Base-by-base conservation (phyloP, 306 rosid genomes). In the Carpinus viminea region DNA sequence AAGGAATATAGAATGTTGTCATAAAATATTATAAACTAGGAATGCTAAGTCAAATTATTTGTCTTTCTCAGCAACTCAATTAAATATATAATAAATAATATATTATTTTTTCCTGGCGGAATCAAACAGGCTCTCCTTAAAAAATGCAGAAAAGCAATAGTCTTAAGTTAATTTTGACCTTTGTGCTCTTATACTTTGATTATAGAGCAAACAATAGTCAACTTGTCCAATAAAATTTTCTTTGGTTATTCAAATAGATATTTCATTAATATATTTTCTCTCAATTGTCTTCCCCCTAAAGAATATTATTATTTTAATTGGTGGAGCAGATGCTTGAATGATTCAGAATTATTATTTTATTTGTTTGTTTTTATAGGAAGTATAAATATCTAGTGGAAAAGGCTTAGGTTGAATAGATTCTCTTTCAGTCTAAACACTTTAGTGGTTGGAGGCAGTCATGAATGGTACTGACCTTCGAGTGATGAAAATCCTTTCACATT, bases 361-460 rank as follows among this genome's bases (percentile, higher is more conserved):
- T 31, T 31, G 3, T 31, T 31, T 31, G 2, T 31, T 51, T 76
- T 52, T 34, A 41, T 41, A 5, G 45, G 7, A 41, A 41, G 7
- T 5, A 41, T 41, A 41, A 41, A 41, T 6, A 41, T 5, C 8
- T 41, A 41, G 45, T 41, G 69, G 71, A 74, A 64, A 41, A 74
- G 31, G 31, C 17, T 21, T 64, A 64, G 16, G 79, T 62, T 82
- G 74, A 82, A 73, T 69, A 79, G 86, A 79, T 83, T 83, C 83
- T 65, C 9, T 74, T 83, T 60, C 61, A 60, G 76, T 70, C 77
- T 83, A 70, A 61, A 52, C 48, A 48, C 86, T 79, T 75, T 79
- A 79, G 86, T 83, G 56, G 86, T 83, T 83, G 86, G 85, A 70
- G 72, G 74, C 83, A 69, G 83, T 83, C 83, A 75, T 74, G 56